Evolutionary conservation across 2,329 filamentous ascomycete genomes (phyloP), one percentile per base, ranked within the genome.

Genomic region (Fusarium robinianum): DNA sequence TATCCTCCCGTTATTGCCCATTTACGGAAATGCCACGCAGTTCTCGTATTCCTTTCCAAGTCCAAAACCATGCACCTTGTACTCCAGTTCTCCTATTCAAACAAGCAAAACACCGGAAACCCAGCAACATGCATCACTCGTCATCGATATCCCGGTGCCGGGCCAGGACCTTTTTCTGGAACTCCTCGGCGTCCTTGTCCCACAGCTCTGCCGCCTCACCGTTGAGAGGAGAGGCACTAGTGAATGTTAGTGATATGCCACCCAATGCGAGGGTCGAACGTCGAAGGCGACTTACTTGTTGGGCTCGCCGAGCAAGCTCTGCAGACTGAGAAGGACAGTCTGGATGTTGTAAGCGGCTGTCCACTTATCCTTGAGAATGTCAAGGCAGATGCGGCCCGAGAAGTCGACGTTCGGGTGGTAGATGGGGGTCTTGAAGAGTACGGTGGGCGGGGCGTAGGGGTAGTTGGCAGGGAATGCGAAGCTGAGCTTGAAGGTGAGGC

Each of bases 391-490:
- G 43, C 94, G 83, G 26, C 94, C 94, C 4, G 88, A 91, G 74
- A 99, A 96, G 73, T 99, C 94, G 60, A 99, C 89, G 63, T 99
- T 99, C 40, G 94, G 94, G 71, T 99, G 94, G 77, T 97, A 99
- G 72, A 99, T 96, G 24, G 94, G 94, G 6, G 95, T 99, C 76
- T 91, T 95, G 83, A 96, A 99, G 47, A 96, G 80, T 12, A 99
- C 94, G 3, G 87, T 90, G 1, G 94, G 94, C 15, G 94, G 83
- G 2, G 85, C 81, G 69, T 96, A 96, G 8, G 94, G 94, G 67
- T 99, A 99, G 74, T 92, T 96, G 61, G 81, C 76, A 7, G 92
- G 90, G 72, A 97, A 99, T 33, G 83, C 79, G 67, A 99, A 92
- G 58, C 84, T 87, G 58, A 99, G 87, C 76, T 96, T 97, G 74